A percentile compares a stretch with the other conserved stretches of the same genome.
Evolutionary conservation across 805 yeast genomes (phyloP).

Genomic region (Suhomyces vadensis): DNA sequence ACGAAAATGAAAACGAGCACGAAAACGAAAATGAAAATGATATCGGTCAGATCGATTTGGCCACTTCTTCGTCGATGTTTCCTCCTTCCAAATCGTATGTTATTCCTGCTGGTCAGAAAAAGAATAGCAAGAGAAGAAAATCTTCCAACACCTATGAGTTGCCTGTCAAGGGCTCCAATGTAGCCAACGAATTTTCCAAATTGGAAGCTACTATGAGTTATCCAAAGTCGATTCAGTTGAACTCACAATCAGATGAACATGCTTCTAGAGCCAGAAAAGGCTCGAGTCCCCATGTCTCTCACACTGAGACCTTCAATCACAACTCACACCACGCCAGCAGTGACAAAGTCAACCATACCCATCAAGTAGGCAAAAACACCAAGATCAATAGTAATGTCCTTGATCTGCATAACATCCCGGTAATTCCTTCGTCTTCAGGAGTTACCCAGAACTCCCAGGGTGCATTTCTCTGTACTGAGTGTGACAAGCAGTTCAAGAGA

Average conservation of each 20-base stretch:
- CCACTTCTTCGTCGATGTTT: neutral
- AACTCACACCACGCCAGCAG: neutral
- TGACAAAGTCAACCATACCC: constrained; percentile 2
- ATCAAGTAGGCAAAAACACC: constrained; percentile 9
- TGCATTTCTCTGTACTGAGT: constrained; percentile 42
- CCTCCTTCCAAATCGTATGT: constrained; percentile 1
- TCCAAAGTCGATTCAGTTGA: neutral
- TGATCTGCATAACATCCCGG: no score
- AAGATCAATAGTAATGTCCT: neutral
- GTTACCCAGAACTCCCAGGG: constrained; percentile 14
- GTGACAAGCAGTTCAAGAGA: constrained; percentile 44
- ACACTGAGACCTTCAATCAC: neutral
- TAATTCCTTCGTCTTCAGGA: constrained; percentile 5
- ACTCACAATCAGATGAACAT: neutral
- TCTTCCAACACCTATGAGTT: constrained; percentile 9
- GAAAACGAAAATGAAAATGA: constrained; percentile 1
- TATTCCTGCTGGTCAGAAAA: constrained; percentile 11
- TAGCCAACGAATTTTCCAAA: neutral
- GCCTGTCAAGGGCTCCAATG: neutral
- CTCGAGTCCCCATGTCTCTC: neutral
- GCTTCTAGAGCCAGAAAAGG: neutral
- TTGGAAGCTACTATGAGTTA: constrained; percentile 5
- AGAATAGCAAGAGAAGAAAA: constrained; percentile 12
- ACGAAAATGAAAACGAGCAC: no score
- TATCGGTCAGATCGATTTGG: no score